These are phyloP conservation scores for Syncephalastrum contaminatum DNA, from an alignment of 371 early-diverging fungal species.

Conservation along the genomic window DNA sequence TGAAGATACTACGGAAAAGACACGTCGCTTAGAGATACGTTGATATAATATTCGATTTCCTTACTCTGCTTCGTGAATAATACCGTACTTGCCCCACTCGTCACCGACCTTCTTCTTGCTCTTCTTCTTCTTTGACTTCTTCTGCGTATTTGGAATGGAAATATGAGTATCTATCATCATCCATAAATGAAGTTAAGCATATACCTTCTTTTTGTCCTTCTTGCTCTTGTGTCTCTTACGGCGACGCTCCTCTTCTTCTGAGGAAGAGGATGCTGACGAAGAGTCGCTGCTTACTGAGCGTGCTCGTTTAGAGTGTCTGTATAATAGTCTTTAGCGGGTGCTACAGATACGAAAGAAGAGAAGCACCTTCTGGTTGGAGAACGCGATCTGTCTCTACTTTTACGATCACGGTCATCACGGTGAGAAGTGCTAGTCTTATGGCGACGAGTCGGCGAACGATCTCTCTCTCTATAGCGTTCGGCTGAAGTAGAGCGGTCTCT, in stretches of 20 bases:
- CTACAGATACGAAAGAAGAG: no score
- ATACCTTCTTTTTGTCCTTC: constrained; percentile 35
- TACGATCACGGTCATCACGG: no score
- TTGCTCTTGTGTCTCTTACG: constrained; percentile 36
- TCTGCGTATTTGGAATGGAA: background rate
- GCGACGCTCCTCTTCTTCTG: constrained; percentile 18
- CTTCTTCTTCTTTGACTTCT: constrained; percentile 31
- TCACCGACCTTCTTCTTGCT: constrained; percentile 36
- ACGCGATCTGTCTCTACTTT: no score
- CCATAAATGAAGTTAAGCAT: no score
- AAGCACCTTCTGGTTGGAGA: no score
- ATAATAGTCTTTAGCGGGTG: no score
- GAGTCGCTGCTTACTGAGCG: background rate
- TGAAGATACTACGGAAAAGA: constrained; percentile 42
- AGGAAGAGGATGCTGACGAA: background rate
- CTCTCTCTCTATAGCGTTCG: no score
- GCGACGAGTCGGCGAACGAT: no score
- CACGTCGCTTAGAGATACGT: background rate
- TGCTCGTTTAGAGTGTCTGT: background rate
- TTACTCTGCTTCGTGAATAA: constrained; percentile 57
- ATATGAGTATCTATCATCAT: no score
- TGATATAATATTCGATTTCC: constrained; percentile 5
- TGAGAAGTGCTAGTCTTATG: no score
- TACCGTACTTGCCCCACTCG: constrained; percentile 58
- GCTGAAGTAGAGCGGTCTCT: no score